phyloP scores from a whole-genome alignment of 345 rosid genomes.

The Garcia nutans region DNA sequence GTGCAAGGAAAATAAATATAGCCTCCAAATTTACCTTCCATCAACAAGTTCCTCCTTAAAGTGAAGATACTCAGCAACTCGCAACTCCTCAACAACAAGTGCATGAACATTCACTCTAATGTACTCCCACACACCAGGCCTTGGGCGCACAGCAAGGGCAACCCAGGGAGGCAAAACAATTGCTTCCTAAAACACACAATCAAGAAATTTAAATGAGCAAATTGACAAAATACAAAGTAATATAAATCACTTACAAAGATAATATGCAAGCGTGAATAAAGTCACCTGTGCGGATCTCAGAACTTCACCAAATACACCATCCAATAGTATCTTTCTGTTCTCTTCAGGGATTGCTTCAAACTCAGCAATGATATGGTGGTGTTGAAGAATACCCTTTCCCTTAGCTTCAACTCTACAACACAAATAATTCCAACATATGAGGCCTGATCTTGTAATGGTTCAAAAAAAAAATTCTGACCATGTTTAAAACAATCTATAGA shows the following conservation, averaged over 20 bases:
- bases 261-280: not conserved
- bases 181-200: slow-evolving; percentile 62
- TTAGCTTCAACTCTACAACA: slow-evolving; percentile 59
- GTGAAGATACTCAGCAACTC: slow-evolving; percentile 72
- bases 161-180: slow-evolving; percentile 87
- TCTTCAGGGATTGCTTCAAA: slow-evolving; percentile 66
- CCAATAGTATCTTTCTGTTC: slow-evolving; percentile 47
- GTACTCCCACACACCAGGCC: slow-evolving; percentile 98
- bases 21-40: slow-evolving; percentile 54
- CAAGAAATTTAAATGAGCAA: not conserved
- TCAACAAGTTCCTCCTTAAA: slow-evolving; percentile 97
- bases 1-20: no score
- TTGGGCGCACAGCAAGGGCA: slow-evolving; percentile 88
- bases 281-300: slow-evolving; percentile 67
- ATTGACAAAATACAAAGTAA: no score
- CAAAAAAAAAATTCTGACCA: not conserved
- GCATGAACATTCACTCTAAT: slow-evolving; percentile 74
- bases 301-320: slow-evolving; percentile 63
- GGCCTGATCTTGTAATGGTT: not conserved
- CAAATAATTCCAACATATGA: slow-evolving; percentile 1
- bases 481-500: not conserved
- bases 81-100: slow-evolving; percentile 79
- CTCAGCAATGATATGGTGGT: slow-evolving; percentile 67
- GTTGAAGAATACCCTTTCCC: slow-evolving; percentile 77
- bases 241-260: not conserved